phyloP scores from a whole-genome alignment of 306 rosid species.

The Prunus salicina region DNA sequence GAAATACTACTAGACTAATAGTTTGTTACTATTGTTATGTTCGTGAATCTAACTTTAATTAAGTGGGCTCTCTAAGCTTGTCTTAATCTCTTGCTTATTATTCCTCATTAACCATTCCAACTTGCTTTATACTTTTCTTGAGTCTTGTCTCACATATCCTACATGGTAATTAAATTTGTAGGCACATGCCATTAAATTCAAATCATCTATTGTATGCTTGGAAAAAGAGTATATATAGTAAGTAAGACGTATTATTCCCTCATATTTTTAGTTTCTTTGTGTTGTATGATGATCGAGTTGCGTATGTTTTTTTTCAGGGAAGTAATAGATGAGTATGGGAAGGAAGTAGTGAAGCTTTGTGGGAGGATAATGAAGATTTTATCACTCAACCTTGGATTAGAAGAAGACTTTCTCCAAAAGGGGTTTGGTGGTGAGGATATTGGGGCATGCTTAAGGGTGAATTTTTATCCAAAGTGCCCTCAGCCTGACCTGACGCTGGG shows the following conservation, averaged over 20 bases:
- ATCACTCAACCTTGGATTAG: constrained; percentile 59
- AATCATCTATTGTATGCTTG: background rate
- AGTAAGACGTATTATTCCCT: background rate
- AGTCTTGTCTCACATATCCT: too few species aligned
- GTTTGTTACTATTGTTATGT: too few species aligned
- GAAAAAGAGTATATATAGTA: background rate
- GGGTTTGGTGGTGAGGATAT: constrained; percentile 70
- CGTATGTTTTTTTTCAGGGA: constrained; percentile 33
- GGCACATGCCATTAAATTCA: too few species aligned
- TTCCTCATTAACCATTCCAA: too few species aligned
- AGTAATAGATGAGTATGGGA: constrained; percentile 80
- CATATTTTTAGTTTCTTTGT: background rate
- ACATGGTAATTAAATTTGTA: too few species aligned
- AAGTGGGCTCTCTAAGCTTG: too few species aligned
- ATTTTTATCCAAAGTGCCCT: constrained; percentile 79
- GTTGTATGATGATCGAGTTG: background rate
- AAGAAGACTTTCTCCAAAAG: constrained; percentile 44
- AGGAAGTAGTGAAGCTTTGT: constrained; percentile 65
- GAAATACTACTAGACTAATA: background rate
- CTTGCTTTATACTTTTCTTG: background rate
- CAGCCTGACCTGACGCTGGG: constrained; percentile 75
- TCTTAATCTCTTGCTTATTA: background rate
- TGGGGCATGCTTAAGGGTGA: constrained; percentile 86
- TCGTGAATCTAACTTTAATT: too few species aligned
- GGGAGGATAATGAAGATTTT: constrained; percentile 59